A percentile compares a stretch with the other conserved stretches of the same genome.
Conservation (phyloP, 352 stramenopile species). For the Thraustochytrium striatum region DNA sequence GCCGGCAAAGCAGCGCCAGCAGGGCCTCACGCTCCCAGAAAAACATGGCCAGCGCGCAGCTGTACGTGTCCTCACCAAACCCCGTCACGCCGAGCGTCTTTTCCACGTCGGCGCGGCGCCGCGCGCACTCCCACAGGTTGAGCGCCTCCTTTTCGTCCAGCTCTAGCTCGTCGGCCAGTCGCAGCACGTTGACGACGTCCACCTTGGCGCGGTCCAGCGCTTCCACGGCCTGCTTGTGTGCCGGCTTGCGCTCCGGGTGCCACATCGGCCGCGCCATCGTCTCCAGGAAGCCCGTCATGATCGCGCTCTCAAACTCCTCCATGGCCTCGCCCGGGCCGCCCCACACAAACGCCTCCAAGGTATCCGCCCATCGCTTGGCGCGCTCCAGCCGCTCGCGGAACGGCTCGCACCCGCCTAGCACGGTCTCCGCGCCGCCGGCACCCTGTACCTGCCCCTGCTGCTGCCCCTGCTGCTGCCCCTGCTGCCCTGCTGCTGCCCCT, state of each 20-base stretch:
- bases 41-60: neutral
- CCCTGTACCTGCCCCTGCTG: too few relatives aligned
- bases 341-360: too few relatives aligned
- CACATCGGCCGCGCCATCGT: neutral
- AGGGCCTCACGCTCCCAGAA: neutral
- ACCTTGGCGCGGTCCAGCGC: neutral
- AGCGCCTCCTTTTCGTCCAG: conserved; percentile 11
- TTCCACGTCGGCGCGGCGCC: neutral
- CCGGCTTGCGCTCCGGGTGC: neutral
- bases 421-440: too few relatives aligned
- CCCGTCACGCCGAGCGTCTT: neutral
- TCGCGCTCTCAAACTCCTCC: neutral
- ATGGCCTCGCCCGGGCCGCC: too few relatives aligned
- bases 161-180: conserved; percentile 34
- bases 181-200: conserved; percentile 7
- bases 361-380: too few relatives aligned
- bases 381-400: too few relatives aligned
- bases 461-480: too few relatives aligned
- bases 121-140: conserved; percentile 31
- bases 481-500: too few relatives aligned
- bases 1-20: neutral
- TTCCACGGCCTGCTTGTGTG: neutral
- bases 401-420: too few relatives aligned
- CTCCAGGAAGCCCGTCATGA: neutral
- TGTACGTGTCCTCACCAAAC: neutral